phyloP scores from a whole-genome alignment of 208 protist species.

The Crithidia mellificae region DNA sequence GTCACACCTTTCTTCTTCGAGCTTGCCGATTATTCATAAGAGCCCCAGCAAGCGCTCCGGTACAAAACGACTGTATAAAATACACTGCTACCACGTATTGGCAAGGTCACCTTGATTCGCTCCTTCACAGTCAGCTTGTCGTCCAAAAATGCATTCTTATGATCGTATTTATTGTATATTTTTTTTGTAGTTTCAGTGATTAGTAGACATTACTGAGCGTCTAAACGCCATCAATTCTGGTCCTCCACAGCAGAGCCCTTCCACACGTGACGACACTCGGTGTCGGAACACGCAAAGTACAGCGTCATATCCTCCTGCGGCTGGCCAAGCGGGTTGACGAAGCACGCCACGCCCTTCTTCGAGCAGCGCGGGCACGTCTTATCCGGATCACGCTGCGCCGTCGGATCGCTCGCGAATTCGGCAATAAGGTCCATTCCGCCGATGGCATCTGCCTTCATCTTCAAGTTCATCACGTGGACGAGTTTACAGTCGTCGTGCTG shows the following conservation, averaged over 20 bases:
- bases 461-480: slow-evolving; percentile 89
- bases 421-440: slow-evolving; percentile 81
- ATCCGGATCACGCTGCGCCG: slow-evolving; percentile 79
- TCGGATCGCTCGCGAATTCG: slow-evolving; percentile 89
- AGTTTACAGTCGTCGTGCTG: slow-evolving; percentile 77
- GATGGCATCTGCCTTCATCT: slow-evolving; percentile 77
- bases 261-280: slow-evolving; percentile 82
- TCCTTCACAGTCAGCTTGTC: too few relatives aligned
- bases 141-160: too few relatives aligned
- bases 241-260: slow-evolving; percentile 69
- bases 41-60: too few relatives aligned
- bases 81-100: too few relatives aligned
- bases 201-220: too few relatives aligned
- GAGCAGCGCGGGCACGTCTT: slow-evolving; percentile 77
- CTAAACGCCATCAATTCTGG: slow-evolving; percentile 23
- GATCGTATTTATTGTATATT: not conserved
- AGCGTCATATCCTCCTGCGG: slow-evolving; percentile 91
- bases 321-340: slow-evolving; percentile 88
- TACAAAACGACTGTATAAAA: too few relatives aligned
- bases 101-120: too few relatives aligned
- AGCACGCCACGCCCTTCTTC: slow-evolving; percentile 77
- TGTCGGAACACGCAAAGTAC: slow-evolving; percentile 88
- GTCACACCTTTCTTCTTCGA: too few relatives aligned
- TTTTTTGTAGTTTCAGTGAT: not conserved
- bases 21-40: too few relatives aligned